Evolutionary conservation across 768 basidiomycete genomes (phyloP).

Genomic region (Pleurotus platypus): DNA sequence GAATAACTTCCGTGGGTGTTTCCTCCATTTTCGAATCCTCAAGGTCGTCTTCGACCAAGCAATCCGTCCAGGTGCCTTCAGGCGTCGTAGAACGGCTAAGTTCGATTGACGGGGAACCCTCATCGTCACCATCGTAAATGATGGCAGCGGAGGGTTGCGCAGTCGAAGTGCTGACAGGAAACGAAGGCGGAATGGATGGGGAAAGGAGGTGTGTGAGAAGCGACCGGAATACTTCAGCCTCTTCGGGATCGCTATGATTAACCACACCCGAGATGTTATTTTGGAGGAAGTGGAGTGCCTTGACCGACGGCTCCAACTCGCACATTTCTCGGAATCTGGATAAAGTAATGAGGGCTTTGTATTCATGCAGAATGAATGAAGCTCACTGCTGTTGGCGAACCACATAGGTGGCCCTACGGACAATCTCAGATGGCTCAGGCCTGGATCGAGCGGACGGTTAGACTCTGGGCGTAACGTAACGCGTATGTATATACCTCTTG

Average conservation of each 20-base stretch:
- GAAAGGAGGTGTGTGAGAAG: constrained; percentile 63
- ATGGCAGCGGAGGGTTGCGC: constrained; percentile 11
- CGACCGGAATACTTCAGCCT: constrained; percentile 59
- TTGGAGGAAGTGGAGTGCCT: constrained; percentile 71
- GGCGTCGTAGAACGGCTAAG: constrained; percentile 40
- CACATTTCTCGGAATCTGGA: constrained; percentile 82
- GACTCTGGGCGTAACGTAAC: too few relatives aligned
- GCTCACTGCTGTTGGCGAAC: constrained; percentile 74
- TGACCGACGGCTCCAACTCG: constrained; percentile 53
- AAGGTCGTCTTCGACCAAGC: constrained; percentile 29
- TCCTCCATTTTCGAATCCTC: constrained; percentile 11
- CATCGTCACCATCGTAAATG: constrained; percentile 14
- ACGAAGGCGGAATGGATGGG: constrained; percentile 19
- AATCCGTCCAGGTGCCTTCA: constrained; percentile 40
- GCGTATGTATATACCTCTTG: constrained; percentile 43
- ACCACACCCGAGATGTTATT: constrained; percentile 68
- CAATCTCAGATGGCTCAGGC: constrained; percentile 57
- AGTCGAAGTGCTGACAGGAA: constrained; percentile 5
- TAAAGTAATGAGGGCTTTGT: not conserved
- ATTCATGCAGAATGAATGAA: not conserved
- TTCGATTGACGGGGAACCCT: constrained; percentile 38
- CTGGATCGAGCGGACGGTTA: constrained; percentile 27
- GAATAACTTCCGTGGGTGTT: not conserved
- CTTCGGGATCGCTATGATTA: constrained; percentile 60
- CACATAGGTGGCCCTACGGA: constrained; percentile 58